Evolutionary conservation across 2,329 filamentous ascomycete species (phyloP).

Genomic region (Zarea fungicola): DNA sequence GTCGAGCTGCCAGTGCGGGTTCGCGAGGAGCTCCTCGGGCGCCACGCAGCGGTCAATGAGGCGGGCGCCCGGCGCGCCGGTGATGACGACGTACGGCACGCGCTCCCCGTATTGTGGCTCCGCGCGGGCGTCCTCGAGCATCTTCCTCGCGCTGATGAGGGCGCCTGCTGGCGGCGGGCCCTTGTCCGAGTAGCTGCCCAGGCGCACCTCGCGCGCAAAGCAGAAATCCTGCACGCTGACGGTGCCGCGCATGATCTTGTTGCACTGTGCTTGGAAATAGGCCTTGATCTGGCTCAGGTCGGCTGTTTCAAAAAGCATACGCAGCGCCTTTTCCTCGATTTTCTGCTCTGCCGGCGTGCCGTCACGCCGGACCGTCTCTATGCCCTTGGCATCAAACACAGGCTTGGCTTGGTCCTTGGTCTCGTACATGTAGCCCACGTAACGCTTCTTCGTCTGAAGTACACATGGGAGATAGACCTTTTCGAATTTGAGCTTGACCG

Average conservation of each 20-base stretch:
- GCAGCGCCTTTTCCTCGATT: constrained; percentile 88
- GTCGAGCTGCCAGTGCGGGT: constrained; percentile 75
- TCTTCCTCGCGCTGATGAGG: constrained; percentile 77
- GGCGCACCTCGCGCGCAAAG: constrained; percentile 85
- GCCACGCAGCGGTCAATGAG: constrained; percentile 87
- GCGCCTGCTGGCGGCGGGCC: constrained; percentile 80
- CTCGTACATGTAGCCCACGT: constrained; percentile 97
- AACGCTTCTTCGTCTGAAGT: constrained; percentile 91
- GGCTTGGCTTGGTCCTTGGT: constrained; percentile 67
- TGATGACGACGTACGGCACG: constrained; percentile 88
- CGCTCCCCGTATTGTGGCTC: constrained; percentile 95
- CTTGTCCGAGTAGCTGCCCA: constrained; percentile 76
- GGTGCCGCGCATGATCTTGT: constrained; percentile 83
- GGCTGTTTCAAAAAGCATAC: constrained; percentile 81
- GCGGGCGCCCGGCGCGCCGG: constrained; percentile 78
- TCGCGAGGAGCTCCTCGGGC: constrained; percentile 74
- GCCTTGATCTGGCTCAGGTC: constrained; percentile 83
- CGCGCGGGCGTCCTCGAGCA: constrained; percentile 78
- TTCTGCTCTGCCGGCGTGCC: constrained; percentile 94
- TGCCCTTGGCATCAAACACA: constrained; percentile 96
- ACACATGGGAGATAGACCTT: constrained; percentile 97
- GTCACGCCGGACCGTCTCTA: constrained; percentile 92
- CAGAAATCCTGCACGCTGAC: constrained; percentile 94
- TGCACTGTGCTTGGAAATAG: constrained; percentile 87
- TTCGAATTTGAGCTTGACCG: constrained; percentile 95